These are phyloP conservation scores for Aeschynomene evenia DNA, from an alignment of 306 rosid genomes.

Conservation along the genomic window DNA sequence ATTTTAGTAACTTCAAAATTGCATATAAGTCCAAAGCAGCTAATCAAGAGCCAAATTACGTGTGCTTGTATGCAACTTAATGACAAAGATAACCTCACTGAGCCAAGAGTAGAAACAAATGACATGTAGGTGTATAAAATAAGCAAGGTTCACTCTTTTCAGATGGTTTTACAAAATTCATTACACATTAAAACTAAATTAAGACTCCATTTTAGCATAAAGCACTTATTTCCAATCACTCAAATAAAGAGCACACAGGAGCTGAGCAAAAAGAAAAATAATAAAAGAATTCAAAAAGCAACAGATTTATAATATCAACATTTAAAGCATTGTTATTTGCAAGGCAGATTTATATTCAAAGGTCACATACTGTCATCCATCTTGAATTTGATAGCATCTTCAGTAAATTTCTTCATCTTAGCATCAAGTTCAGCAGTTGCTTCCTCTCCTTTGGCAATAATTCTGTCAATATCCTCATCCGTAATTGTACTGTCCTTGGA, in stretches of 20 bases:
- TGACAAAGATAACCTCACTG: neutral
- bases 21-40: neutral
- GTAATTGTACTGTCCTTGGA: conserved; percentile 96
- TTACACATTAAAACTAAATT: neutral
- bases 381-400: conserved; percentile 97
- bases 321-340: neutral
- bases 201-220: conserved; percentile 9
- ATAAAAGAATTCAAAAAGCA: neutral
- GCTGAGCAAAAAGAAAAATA: neutral
- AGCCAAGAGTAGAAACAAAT: neutral
- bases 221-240: neutral
- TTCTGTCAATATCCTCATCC: conserved; percentile 96
- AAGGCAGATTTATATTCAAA: neutral
- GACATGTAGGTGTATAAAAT: neutral
- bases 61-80: neutral
- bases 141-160: neutral
- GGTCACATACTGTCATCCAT: conserved; percentile 90
- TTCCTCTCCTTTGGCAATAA: conserved; percentile 97
- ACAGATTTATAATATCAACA: neutral
- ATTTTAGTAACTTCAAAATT: conserved; percentile 28
- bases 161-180: neutral
- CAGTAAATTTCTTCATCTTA: conserved; percentile 98
- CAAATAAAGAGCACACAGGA: neutral
- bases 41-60: neutral
- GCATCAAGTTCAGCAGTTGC: conserved; percentile 98